Conservation (phyloP, 495 filamentous ascomycete genomes). For the Tricharina praecox region DNA sequence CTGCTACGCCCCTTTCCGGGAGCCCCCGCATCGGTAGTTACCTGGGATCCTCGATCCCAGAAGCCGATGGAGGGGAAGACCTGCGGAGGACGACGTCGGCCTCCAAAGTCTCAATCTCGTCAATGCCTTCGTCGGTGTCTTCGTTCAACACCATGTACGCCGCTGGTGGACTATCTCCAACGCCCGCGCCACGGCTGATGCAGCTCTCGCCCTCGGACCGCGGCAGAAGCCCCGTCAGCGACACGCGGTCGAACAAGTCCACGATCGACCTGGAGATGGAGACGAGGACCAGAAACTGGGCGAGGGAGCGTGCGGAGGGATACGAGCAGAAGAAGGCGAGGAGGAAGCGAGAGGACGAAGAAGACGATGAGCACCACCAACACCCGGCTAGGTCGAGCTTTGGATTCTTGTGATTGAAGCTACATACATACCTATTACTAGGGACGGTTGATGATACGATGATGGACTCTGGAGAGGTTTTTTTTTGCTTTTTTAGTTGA, state of each 20-base stretch:
- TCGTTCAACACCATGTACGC: conserved; percentile 13
- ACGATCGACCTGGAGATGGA: conserved; percentile 16
- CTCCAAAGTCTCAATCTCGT: conserved; percentile 18
- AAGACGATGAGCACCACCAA: background rate
- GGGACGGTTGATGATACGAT: background rate
- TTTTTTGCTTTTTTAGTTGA: background rate
- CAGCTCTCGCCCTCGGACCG: background rate
- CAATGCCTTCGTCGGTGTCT: conserved; percentile 19
- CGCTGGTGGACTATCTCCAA: conserved; percentile 15
- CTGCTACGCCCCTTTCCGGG: background rate
- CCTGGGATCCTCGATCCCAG: too few species aligned
- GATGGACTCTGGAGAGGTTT: background rate
- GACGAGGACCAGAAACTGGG: conserved; percentile 16
- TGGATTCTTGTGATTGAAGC: background rate
- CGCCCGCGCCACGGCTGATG: conserved; percentile 10
- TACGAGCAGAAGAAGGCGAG: conserved; percentile 7
- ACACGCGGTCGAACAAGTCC: conserved; percentile 15
- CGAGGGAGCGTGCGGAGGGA: conserved; percentile 11
- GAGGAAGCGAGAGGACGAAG: conserved; percentile 7
- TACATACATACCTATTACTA: background rate
- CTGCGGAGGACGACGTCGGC: conserved; percentile 10
- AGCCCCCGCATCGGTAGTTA: background rate
- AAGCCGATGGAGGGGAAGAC: background rate
- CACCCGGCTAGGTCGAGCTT: background rate
- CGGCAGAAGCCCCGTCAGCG: conserved; percentile 7